Percentiles rank a stretch among this genome's conserved stretches.
phyloP scores from a whole-genome alignment of 1,284 basidiomycete genomes.

The Irpex sp. region DNA sequence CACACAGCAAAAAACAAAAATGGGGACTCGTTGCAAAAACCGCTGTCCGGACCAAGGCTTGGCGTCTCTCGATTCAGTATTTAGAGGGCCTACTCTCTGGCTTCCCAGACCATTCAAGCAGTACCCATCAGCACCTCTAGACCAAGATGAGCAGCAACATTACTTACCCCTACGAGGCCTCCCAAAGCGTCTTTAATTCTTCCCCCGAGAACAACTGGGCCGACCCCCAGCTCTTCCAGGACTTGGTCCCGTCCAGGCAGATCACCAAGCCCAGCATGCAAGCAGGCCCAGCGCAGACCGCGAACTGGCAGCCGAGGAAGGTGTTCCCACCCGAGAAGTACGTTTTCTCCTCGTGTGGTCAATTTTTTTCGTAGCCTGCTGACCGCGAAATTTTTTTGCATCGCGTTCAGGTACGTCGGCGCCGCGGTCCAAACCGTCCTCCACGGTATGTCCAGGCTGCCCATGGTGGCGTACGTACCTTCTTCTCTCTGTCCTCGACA shows the following conservation, averaged over 20 bases:
- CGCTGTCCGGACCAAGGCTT: background rate
- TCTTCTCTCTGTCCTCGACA: background rate
- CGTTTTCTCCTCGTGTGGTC: background rate
- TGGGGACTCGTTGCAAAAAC: background rate
- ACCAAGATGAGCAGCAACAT: background rate
- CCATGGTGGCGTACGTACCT: constrained; percentile 50
- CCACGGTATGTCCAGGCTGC: constrained; percentile 35
- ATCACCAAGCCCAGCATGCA: constrained; percentile 10
- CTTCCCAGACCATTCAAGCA: background rate
- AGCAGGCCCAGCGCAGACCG: background rate
- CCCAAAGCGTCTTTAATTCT: background rate
- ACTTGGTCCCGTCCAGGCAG: constrained; percentile 5
- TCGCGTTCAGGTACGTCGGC: constrained; percentile 38
- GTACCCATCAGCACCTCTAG: background rate
- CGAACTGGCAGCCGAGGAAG: constrained; percentile 9
- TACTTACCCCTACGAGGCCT: background rate
- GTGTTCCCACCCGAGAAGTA: constrained; percentile 23
- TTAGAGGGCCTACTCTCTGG: background rate
- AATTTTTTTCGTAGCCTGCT: background rate
- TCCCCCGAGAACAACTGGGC: constrained; percentile 2
- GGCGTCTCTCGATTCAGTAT: background rate
- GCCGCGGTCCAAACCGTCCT: constrained; percentile 43
- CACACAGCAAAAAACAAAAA: background rate
- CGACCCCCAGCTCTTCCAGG: constrained; percentile 11
- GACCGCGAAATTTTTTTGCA: background rate